Base-by-base conservation (phyloP, 1,284 basidiomycete species). In the Pseudozyma hubeiensis region DNA sequence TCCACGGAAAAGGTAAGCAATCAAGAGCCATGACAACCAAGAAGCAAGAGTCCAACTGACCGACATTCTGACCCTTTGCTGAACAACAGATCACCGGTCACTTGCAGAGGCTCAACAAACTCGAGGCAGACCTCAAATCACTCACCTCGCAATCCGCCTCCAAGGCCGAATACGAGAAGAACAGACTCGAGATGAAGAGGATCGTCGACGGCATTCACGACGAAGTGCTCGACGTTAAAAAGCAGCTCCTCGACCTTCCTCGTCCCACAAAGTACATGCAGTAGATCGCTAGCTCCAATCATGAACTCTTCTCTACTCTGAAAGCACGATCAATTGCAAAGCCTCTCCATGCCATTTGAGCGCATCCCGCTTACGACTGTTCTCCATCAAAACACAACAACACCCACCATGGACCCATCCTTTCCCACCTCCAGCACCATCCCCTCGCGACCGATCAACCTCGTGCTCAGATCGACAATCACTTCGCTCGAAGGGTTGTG, bases 1-100 rank as follows among this genome's bases (percentile, higher is more conserved):
- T 93, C 90, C 82, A 94, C 93, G 0, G 89, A 91, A 79, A 92
- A 93, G 88, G 93, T 89, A 64, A 52, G 51, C 13, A 7, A 10
- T 16, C 19, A 9, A 17, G 24, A 24, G 24, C 24, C 4, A 24
- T 24, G 24, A 24, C 24, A 24, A 24, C 24, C 24, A 24, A 24
- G 2, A 24, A 24, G 24, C 2, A 24, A 24, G 24, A 24, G 24
- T 24, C 24, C 24, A n/a, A 40, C n/a, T 44, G 11, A 51, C 19
- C 14, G 24, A 10, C 7, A n/a, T 9, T 31, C n/a, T 29, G 24
- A 24, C 24, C 40, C 11, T 41, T 35, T 41, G 41, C 14, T 11
- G 13, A 9, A n/a, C n/a, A 11, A 40, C 49, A 76, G 75, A 77
- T 77, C 52, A 68, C 71, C 6, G 34, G 44, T 16, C 75, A 77